Conservation (phyloP, 1,139 yeast species). For the Arxiozyma bovina region DNA sequence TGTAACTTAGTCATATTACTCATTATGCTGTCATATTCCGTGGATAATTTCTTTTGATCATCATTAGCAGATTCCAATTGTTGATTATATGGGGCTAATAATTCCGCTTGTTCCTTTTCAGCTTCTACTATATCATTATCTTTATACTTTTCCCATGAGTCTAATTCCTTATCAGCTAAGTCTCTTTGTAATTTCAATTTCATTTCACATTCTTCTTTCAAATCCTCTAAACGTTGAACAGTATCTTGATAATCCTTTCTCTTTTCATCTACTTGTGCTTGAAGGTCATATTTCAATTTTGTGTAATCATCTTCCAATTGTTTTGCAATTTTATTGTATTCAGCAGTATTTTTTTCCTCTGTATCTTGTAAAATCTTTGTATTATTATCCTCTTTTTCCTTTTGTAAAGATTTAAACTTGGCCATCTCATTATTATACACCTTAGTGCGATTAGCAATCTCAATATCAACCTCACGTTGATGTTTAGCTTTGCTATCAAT, state of each 20-base stretch:
- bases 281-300: constrained; percentile 25
- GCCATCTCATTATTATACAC: constrained; percentile 6
- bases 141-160: constrained; percentile 30
- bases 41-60: constrained; percentile 20
- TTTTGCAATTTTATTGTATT: constrained; percentile 18
- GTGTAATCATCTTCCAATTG: constrained; percentile 25
- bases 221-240: constrained; percentile 18
- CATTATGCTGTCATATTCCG: constrained; percentile 22
- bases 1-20: constrained; percentile 21
- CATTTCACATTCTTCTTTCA: constrained; percentile 23
- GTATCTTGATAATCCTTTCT: constrained; percentile 28
- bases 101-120: constrained; percentile 23
- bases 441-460: constrained; percentile 30
- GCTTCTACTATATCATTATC: constrained; percentile 29
- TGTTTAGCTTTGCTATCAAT: constrained; percentile 60
- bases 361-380: constrained; percentile 20
- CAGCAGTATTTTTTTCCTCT: constrained; percentile 28
- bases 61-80: constrained; percentile 25
- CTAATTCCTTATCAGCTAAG: constrained; percentile 23
- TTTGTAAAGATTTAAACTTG: constrained; percentile 14
- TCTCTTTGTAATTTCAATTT: constrained; percentile 16
- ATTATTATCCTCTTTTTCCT: constrained; percentile 17
- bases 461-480: constrained; percentile 64
- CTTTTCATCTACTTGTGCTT: constrained; percentile 23
- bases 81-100: constrained; percentile 23